These are phyloP conservation scores for Yamadazyma triangularis DNA, from an alignment of 1,139 yeast species.

Conservation along the genomic window DNA sequence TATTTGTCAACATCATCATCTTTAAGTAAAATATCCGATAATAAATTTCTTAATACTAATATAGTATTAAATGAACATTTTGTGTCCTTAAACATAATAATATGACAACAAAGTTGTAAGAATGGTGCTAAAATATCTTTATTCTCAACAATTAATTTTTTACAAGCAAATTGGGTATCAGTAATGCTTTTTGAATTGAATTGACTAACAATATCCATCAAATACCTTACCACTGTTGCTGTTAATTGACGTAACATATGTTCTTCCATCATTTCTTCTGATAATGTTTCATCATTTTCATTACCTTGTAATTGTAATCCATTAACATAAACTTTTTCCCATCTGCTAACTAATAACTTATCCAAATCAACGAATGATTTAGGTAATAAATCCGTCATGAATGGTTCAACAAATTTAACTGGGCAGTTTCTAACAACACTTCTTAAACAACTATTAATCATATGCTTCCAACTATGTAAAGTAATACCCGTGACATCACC, in stretches of 20 bases:
- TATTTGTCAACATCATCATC: conserved; percentile 78
- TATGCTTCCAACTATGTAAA: conserved; percentile 94
- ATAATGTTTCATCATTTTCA: conserved; percentile 75
- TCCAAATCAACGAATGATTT: conserved; percentile 71
- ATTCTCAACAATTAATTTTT: conserved; percentile 61
- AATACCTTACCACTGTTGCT: conserved; percentile 83
- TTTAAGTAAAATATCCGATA: conserved; percentile 60
- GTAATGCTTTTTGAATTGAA: conserved; percentile 40
- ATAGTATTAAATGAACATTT: conserved; percentile 91
- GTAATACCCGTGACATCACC: conserved; percentile 86
- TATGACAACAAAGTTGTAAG: conserved; percentile 67
- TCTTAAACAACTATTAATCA: conserved; percentile 84
- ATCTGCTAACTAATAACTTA: conserved; percentile 58
- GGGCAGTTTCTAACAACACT: conserved; percentile 91
- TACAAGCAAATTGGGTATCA: conserved; percentile 60
- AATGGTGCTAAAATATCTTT: conserved; percentile 75
- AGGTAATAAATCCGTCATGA: conserved; percentile 76
- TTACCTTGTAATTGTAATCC: conserved; percentile 71
- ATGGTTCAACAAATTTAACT: conserved; percentile 55
- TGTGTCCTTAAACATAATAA: conserved; percentile 80
- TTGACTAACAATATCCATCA: conserved; percentile 89
- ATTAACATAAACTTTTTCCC: conserved; percentile 68
- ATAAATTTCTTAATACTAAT: conserved; percentile 67
- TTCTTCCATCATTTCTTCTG: conserved; percentile 99
- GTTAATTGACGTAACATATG: conserved; percentile 89